These are phyloP conservation scores for Castanea crenata DNA, from an alignment of 306 rosid genomes.

Conservation along the genomic window DNA sequence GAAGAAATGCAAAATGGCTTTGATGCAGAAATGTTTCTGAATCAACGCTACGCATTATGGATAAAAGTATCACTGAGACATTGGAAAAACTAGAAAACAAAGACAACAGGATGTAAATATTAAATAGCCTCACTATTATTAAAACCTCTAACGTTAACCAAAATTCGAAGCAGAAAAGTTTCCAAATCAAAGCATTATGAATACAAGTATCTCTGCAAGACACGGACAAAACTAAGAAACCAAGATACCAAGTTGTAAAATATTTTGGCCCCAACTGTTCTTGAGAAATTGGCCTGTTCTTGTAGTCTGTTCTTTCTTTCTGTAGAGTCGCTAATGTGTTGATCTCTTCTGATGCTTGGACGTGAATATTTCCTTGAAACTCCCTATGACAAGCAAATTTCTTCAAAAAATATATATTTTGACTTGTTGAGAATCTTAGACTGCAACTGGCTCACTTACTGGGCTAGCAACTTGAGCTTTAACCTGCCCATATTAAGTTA, in stretches of 20 bases:
- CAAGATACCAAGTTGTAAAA: slow-evolving; percentile 28
- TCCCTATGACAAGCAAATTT: slow-evolving; percentile 67
- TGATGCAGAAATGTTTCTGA: too few species aligned
- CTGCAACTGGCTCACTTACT: slow-evolving; percentile 82
- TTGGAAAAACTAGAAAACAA: slow-evolving; percentile 2
- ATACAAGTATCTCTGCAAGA: slow-evolving; percentile 28
- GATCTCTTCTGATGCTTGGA: slow-evolving; percentile 32
- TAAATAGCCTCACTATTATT: slow-evolving; percentile 1
- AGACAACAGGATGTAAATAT: slow-evolving; percentile 4
- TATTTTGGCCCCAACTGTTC: slow-evolving; percentile 23
- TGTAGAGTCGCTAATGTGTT: slow-evolving; percentile 20
- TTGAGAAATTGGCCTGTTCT: slow-evolving; percentile 21
- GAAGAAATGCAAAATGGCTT: background rate
- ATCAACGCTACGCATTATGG: too few species aligned
- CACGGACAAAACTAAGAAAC: slow-evolving; percentile 29
- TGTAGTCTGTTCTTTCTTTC: slow-evolving; percentile 24
- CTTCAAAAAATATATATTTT: slow-evolving; percentile 48
- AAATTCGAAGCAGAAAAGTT: slow-evolving; percentile 21
- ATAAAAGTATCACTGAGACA: too few species aligned
- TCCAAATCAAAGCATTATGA: slow-evolving; percentile 22
- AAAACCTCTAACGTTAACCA: slow-evolving; percentile 15
- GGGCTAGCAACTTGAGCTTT: slow-evolving; percentile 55
- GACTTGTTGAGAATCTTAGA: slow-evolving; percentile 55
- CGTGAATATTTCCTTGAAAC: slow-evolving; percentile 34
- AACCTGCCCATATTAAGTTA: slow-evolving; percentile 48